A percentile compares a stretch with the other conserved stretches of the same genome.
phyloP scores from a whole-genome alignment of 2,329 filamentous ascomycete species.

The Ascochyta fabae region DNA sequence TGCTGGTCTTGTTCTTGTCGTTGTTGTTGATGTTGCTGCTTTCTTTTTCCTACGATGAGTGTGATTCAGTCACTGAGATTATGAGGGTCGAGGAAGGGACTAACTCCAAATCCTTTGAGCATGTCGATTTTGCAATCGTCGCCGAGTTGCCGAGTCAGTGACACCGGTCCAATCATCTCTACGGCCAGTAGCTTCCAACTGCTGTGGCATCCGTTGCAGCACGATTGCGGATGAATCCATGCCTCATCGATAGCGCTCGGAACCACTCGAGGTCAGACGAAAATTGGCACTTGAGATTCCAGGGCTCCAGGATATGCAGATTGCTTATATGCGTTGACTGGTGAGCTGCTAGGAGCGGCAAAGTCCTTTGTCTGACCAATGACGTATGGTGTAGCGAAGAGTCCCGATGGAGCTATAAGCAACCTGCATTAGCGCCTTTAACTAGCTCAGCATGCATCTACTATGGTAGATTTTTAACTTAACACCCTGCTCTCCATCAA shows the following conservation, averaged over 20 bases:
- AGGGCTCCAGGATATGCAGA: background rate
- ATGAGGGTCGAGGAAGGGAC: background rate
- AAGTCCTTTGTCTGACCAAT: background rate
- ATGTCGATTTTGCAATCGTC: slow-evolving; percentile 1
- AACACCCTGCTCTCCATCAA: no score
- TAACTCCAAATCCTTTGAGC: background rate
- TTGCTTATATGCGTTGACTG: background rate
- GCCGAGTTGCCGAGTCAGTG: background rate
- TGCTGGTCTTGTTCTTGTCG: background rate
- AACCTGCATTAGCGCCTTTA: background rate
- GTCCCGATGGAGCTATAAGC: slow-evolving; percentile 1
- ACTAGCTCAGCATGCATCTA: no score
- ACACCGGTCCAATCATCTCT: background rate
- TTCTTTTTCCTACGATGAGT: background rate
- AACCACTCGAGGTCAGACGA: no score
- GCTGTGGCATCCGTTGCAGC: background rate
- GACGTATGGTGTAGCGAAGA: background rate
- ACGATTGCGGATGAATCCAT: background rate
- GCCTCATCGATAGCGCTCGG: background rate
- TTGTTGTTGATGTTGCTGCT: background rate
- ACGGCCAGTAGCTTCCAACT: background rate
- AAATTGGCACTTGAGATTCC: no score
- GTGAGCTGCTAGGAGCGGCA: background rate
- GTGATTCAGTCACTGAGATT: background rate
- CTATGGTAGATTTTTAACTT: no score